A percentile compares a stretch with the other conserved stretches of the same genome.
phyloP scores from a whole-genome alignment of 306 rosid genomes.

The Pueraria montana region DNA sequence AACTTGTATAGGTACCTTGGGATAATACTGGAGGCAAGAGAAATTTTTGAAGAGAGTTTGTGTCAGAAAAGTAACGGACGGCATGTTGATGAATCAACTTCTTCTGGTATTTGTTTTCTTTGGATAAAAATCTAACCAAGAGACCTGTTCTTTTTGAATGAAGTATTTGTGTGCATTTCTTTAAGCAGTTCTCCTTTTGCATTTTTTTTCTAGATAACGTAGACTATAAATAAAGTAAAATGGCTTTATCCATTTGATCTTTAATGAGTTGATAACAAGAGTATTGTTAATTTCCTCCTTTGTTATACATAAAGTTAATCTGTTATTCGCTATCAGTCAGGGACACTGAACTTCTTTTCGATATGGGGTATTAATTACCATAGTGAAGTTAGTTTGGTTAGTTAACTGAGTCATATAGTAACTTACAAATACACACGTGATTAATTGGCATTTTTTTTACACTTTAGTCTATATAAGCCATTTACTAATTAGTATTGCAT shows the following conservation, averaged over 20 bases:
- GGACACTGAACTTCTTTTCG: background rate
- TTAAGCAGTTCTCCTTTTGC: background rate
- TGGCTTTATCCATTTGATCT: background rate
- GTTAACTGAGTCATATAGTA: background rate
- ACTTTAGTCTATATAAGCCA: background rate
- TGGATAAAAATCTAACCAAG: background rate
- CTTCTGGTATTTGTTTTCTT: slow-evolving; percentile 63
- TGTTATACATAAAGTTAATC: background rate
- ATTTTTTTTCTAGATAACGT: background rate
- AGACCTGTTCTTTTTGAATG: background rate
- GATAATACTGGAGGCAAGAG: slow-evolving; percentile 71
- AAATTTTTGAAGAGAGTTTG: slow-evolving; percentile 71
- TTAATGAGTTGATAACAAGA: background rate
- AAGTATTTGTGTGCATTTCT: background rate
- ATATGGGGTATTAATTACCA: background rate
- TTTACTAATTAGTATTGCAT: background rate
- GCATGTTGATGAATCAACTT: slow-evolving; percentile 53
- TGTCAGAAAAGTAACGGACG: slow-evolving; percentile 44
- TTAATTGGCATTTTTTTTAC: background rate
- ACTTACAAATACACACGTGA: background rate
- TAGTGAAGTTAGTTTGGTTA: background rate
- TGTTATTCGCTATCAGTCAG: background rate
- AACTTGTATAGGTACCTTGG: slow-evolving; percentile 67
- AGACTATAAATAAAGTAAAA: background rate
- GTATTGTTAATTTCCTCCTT: background rate